Evolutionary conservation across 2,329 filamentous ascomycete genomes (phyloP), one percentile per base, ranked within the genome.

Genomic region (Aurifilum marmelostoma): DNA sequence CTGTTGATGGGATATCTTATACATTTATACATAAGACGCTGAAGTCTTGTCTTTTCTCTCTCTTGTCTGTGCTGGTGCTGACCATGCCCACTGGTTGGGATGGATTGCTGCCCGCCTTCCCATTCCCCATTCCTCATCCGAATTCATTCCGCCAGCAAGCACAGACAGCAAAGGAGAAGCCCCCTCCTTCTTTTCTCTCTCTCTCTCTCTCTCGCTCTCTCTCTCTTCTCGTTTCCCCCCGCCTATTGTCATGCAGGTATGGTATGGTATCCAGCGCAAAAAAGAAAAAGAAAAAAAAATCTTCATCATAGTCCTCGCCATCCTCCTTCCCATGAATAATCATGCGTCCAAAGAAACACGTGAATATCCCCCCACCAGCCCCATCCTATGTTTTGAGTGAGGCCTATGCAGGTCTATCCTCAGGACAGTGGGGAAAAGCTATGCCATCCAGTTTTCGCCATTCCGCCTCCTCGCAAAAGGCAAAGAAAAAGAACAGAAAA

Each of bases 21-120:
- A 67, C 66, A 69, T 71, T 67, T 67, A 66, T 71, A 71, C 69
- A 71, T 65, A 63, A 69, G 67, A 71, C 64, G 24, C 60, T 58
- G 14, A 60, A n/a, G 63, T 69, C 67, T 71, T 67, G 27, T 66
- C 37, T 43, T 50, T 12, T 50, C 39, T 60, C 56, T 41, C 4
- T n/a, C 3, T 63, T 43, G 12, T 9, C 24, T 63, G 43, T 32
- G 62, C 47, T 54, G 9, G n/a, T 54, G 14, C 29, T n/a, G 47
- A 27, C 14, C 62, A 39, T 34, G 9, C 41, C 43, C 27, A 59
- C 18, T 37, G 56, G 16, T 18, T 18, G 14, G 21, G 32, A 37
- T 37, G 52, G 24, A 56, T 18, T 56, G 52, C 27, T 29, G 52
- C 27, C 43, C 43, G 24, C 52, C 34, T 8, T 4, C 4, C 34